Evolutionary conservation across 2,329 filamentous ascomycete genomes (phyloP).

Genomic region (Ascomycota sp.): DNA sequence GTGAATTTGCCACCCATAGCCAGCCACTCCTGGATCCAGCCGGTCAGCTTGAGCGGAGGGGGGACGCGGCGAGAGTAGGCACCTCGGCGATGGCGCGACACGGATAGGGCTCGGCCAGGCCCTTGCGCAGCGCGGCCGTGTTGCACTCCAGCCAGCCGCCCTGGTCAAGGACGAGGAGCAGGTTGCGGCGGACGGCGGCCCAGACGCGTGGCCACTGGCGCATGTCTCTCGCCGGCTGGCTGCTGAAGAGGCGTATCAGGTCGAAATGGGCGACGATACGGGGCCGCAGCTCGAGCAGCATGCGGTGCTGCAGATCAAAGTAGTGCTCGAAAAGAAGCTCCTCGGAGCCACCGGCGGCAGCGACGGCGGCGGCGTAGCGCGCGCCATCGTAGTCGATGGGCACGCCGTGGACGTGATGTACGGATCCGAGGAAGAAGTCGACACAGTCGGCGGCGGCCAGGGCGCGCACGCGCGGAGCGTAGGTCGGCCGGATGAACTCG

Average conservation of each 20-base stretch:
- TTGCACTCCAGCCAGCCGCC: constrained; percentile 80
- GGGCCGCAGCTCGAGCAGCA: constrained; percentile 52
- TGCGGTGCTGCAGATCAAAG: constrained; percentile 67
- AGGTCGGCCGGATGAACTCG: constrained; percentile 65
- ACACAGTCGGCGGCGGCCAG: constrained; percentile 37
- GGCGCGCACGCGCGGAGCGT: constrained; percentile 34
- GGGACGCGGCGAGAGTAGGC: background rate
- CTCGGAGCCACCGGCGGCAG: constrained; percentile 28
- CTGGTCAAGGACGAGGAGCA: constrained; percentile 46
- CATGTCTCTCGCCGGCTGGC: constrained; percentile 40
- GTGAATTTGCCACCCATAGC: constrained; percentile 59
- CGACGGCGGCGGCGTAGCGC: constrained; percentile 33
- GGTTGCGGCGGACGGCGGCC: constrained; percentile 50
- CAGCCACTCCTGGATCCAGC: constrained; percentile 39
- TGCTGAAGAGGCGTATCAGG: constrained; percentile 60
- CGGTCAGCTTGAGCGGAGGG: background rate
- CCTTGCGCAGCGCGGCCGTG: constrained; percentile 68
- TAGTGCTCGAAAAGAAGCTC: constrained; percentile 60
- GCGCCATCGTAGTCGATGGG: constrained; percentile 70
- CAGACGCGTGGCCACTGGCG: constrained; percentile 41
- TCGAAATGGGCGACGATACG: constrained; percentile 85
- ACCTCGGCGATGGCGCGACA: constrained; percentile 55
- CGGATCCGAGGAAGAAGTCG: constrained; percentile 80
- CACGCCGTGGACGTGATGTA: constrained; percentile 70
- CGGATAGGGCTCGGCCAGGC: constrained; percentile 77